Evolutionary conservation across 176 grass and related monocot genomes (phyloP).

Genomic region (Ananas comosus): DNA sequence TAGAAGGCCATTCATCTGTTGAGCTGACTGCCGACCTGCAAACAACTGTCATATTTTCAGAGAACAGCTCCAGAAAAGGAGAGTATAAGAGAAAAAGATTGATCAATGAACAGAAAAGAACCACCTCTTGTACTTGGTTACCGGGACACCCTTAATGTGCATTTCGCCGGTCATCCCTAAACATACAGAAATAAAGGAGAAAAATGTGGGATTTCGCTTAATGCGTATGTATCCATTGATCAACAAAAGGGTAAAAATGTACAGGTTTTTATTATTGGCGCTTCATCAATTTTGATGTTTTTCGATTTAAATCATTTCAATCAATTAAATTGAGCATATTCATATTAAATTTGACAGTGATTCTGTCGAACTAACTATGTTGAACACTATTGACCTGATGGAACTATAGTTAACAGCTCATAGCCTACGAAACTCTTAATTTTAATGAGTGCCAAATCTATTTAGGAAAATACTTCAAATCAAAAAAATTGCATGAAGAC

Average conservation of each 20-base stretch:
- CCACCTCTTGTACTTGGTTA: constrained; percentile 81
- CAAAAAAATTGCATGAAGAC: too few relatives aligned
- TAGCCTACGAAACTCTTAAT: too few relatives aligned
- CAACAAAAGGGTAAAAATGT: neutral
- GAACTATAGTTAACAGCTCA: too few relatives aligned
- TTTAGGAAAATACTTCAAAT: too few relatives aligned
- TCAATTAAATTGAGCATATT: too few relatives aligned
- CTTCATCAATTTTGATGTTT: too few relatives aligned
- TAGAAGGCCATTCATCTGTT: constrained; percentile 86
- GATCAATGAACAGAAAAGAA: neutral
- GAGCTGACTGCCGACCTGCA: constrained; percentile 58
- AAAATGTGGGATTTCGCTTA: neutral
- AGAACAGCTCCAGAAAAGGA: neutral
- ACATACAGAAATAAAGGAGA: neutral
- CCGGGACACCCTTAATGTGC: constrained; percentile 71
- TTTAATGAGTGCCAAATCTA: too few relatives aligned
- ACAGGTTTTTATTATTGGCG: neutral
- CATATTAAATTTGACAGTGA: too few relatives aligned
- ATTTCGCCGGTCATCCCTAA: constrained; percentile 77
- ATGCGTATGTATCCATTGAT: neutral
- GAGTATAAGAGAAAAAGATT: neutral
- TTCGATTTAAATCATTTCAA: too few relatives aligned
- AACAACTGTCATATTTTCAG: neutral
- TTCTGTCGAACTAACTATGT: too few relatives aligned
- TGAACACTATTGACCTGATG: too few relatives aligned